phyloP scores from a whole-genome alignment of 371 early-diverging fungal genomes.

The Rhizopus arrhizus region DNA sequence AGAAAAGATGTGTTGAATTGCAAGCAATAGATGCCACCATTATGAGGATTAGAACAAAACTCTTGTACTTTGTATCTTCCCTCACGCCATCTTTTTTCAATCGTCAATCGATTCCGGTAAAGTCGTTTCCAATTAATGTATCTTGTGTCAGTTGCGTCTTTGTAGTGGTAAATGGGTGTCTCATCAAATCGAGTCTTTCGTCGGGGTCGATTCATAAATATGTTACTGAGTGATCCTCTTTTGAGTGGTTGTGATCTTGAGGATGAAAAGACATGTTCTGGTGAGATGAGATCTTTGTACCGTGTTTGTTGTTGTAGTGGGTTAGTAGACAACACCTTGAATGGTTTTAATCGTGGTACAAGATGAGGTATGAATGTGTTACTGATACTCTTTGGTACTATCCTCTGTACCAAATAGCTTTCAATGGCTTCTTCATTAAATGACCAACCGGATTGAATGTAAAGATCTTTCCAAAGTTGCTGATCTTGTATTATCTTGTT shows the following conservation, averaged over 20 bases:
- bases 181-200: slow-evolving; percentile 37
- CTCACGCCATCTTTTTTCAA: slow-evolving; percentile 70
- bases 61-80: slow-evolving; percentile 61
- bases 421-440: slow-evolving; percentile 52
- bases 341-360: no score
- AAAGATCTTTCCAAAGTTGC: slow-evolving; percentile 68
- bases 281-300: slow-evolving; percentile 18
- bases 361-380: background rate
- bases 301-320: background rate
- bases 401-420: slow-evolving; percentile 37
- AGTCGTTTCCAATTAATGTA: slow-evolving; percentile 71
- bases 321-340: no score
- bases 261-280: slow-evolving; percentile 7
- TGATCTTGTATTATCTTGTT: slow-evolving; percentile 60
- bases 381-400: background rate
- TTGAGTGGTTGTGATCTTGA: slow-evolving; percentile 23
- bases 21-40: slow-evolving; percentile 91
- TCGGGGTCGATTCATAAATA: slow-evolving; percentile 20
- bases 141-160: slow-evolving; percentile 39
- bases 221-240: slow-evolving; percentile 11
- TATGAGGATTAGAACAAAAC: slow-evolving; percentile 64
- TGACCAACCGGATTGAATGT: slow-evolving; percentile 51
- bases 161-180: slow-evolving; percentile 38
- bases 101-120: slow-evolving; percentile 58
- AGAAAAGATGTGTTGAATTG: slow-evolving; percentile 75